Conservation (phyloP, 805 yeast species). For the Teunomyces stri region DNA sequence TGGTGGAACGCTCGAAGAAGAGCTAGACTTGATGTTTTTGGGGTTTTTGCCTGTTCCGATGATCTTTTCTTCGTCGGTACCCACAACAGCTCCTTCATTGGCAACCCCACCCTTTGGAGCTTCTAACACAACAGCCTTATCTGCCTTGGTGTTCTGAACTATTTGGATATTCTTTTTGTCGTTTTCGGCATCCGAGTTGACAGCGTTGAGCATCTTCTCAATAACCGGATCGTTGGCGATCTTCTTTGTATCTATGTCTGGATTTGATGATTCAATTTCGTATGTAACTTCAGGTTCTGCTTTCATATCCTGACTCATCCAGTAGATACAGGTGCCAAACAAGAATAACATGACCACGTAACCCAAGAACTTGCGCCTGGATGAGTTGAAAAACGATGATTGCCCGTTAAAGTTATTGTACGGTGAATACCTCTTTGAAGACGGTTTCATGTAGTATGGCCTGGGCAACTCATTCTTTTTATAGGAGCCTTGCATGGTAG, state of each 20-base stretch:
- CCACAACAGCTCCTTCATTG: slow-evolving; percentile 44
- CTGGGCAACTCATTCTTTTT: slow-evolving; percentile 43
- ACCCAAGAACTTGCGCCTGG: slow-evolving; percentile 38
- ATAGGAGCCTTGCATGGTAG: slow-evolving; percentile 42
- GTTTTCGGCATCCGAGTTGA: slow-evolving; percentile 29
- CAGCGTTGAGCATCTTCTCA: slow-evolving; percentile 29
- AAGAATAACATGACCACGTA: slow-evolving; percentile 33
- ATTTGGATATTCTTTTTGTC: slow-evolving; percentile 33
- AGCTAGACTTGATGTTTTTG: neutral
- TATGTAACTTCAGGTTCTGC: slow-evolving; percentile 24
- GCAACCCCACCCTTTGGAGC: slow-evolving; percentile 49
- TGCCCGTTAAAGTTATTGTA: slow-evolving; percentile 30
- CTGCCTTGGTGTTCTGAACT: slow-evolving; percentile 39
- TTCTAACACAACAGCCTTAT: slow-evolving; percentile 15
- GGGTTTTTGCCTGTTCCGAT: slow-evolving; percentile 20
- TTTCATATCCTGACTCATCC: slow-evolving; percentile 37
- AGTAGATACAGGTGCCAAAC: slow-evolving; percentile 34
- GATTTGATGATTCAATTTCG: slow-evolving; percentile 16
- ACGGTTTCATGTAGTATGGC: slow-evolving; percentile 47
- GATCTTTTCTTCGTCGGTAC: slow-evolving; percentile 34
- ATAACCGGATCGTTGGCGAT: slow-evolving; percentile 11
- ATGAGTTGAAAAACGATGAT: slow-evolving; percentile 30
- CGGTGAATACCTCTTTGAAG: slow-evolving; percentile 30
- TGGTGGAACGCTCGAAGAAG: neutral
- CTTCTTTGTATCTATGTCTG: neutral